Percentiles rank a stretch among this genome's conserved stretches.
Evolutionary conservation across 2,329 filamentous ascomycete genomes (phyloP).

Genomic region (Stromatinia cepivora): DNA sequence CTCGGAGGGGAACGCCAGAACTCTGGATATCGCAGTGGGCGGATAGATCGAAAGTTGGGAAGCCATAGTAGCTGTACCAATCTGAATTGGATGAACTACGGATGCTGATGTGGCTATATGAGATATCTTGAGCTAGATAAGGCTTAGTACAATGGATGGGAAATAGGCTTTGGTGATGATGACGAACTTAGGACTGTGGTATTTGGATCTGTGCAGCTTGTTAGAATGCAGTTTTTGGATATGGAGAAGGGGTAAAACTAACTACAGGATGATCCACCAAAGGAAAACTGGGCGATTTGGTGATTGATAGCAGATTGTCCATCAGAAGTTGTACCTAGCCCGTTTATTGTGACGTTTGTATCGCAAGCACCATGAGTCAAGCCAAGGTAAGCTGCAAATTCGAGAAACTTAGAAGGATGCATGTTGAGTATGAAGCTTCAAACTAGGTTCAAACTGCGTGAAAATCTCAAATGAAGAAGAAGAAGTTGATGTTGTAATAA

Average conservation of each 20-base stretch:
- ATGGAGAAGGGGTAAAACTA: not conserved
- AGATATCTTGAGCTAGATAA: not conserved
- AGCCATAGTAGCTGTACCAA: constrained; percentile 15
- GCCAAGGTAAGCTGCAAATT: not conserved
- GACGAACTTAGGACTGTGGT: constrained; percentile 4
- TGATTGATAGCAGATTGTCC: constrained; percentile 5
- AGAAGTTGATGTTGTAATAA: not conserved
- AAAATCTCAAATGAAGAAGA: not conserved
- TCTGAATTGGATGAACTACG: constrained; percentile 4
- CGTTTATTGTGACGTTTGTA: constrained; percentile 19
- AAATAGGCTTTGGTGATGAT: not conserved
- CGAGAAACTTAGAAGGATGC: not conserved
- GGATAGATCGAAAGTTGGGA: constrained; percentile 10
- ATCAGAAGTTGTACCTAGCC: constrained; percentile 5
- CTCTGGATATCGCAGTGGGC: constrained; percentile 15
- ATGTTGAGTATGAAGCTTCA: not conserved
- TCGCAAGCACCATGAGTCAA: constrained; percentile 8
- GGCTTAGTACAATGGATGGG: not conserved
- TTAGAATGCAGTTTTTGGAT: not conserved
- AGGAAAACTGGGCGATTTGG: constrained; percentile 7
- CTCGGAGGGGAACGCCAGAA: constrained; percentile 8
- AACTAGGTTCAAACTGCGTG: not conserved
- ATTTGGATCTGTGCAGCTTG: not conserved
- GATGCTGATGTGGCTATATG: constrained; percentile 18
- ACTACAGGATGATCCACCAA: constrained; percentile 13